phyloP scores from a whole-genome alignment of 2,329 filamentous ascomycete genomes.

The Orbilia javanica region DNA sequence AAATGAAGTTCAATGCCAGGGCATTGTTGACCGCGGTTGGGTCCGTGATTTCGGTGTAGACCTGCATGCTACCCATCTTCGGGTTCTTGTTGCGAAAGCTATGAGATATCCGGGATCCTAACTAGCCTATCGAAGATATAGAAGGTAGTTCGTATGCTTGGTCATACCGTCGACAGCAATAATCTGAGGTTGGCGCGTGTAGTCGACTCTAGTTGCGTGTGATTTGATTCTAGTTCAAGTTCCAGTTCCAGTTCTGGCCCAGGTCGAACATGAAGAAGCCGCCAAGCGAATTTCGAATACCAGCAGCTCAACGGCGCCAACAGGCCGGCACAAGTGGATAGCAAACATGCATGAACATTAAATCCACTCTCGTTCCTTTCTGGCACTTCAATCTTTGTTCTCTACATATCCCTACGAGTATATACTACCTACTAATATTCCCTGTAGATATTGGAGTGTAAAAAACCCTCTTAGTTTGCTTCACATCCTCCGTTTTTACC shows the following conservation, averaged over 20 bases:
- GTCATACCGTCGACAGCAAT: conserved; percentile 36
- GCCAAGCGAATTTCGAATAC: conserved; percentile 17
- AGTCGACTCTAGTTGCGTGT: background rate
- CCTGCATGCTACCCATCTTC: conserved; percentile 53
- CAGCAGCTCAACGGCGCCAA: background rate
- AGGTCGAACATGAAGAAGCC: background rate
- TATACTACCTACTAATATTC: no score
- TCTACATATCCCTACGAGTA: background rate
- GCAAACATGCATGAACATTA: background rate
- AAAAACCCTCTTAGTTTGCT: background rate
- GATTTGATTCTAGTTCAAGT: background rate
- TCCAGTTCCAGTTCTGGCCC: background rate
- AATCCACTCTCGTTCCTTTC: background rate
- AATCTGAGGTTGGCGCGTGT: conserved; percentile 25
- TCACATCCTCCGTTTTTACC: no score
- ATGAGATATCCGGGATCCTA: background rate
- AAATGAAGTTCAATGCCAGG: conserved; percentile 81
- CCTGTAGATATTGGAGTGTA: no score
- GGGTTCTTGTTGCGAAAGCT: background rate
- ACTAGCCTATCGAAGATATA: conserved; percentile 12
- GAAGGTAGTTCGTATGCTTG: background rate
- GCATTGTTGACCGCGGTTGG: conserved; percentile 95
- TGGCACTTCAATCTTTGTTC: background rate
- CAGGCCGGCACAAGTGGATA: background rate
- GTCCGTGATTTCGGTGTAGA: conserved; percentile 92